These are phyloP conservation scores for Aureobasidium uvarum DNA, from an alignment of 2,329 filamentous ascomycete genomes.

Conservation along the genomic window DNA sequence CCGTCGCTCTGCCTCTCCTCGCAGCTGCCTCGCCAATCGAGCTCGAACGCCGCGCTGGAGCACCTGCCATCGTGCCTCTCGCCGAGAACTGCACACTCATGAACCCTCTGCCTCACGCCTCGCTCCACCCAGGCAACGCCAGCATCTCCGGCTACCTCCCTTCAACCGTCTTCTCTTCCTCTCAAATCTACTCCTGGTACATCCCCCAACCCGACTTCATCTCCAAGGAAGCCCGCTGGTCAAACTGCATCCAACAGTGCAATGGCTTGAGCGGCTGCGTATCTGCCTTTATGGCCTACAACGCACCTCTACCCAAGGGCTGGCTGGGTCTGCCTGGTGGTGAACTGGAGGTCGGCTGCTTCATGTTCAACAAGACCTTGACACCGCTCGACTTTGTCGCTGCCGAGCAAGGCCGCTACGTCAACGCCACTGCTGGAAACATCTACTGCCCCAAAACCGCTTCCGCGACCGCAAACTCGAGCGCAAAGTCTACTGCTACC, in stretches of 20 bases:
- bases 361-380: slow-evolving; percentile 39
- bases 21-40: slow-evolving; percentile 24
- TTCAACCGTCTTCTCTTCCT: slow-evolving; percentile 30
- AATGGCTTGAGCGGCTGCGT: slow-evolving; percentile 43
- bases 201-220: slow-evolving; percentile 32
- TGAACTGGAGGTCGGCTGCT: slow-evolving; percentile 38
- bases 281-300: slow-evolving; percentile 40
- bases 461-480: neutral
- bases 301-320: slow-evolving; percentile 39
- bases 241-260: slow-evolving; percentile 44
- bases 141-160: slow-evolving; percentile 34
- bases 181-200: slow-evolving; percentile 40
- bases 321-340: slow-evolving; percentile 39
- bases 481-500: slow-evolving; percentile 1
- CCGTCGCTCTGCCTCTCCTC: slow-evolving; percentile 15
- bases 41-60: slow-evolving; percentile 37
- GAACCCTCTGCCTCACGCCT: slow-evolving; percentile 34
- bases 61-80: slow-evolving; percentile 38
- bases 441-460: slow-evolving; percentile 35
- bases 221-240: slow-evolving; percentile 29
- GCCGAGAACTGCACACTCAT: slow-evolving; percentile 40
- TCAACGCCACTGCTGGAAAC: slow-evolving; percentile 37
- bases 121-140: slow-evolving; percentile 24
- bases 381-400: slow-evolving; percentile 35
- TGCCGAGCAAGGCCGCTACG: slow-evolving; percentile 37